Evolutionary conservation across 2,329 filamentous ascomycete genomes (phyloP), one percentile per base, ranked within the genome.

Genomic region (Epichloe festucae): DNA sequence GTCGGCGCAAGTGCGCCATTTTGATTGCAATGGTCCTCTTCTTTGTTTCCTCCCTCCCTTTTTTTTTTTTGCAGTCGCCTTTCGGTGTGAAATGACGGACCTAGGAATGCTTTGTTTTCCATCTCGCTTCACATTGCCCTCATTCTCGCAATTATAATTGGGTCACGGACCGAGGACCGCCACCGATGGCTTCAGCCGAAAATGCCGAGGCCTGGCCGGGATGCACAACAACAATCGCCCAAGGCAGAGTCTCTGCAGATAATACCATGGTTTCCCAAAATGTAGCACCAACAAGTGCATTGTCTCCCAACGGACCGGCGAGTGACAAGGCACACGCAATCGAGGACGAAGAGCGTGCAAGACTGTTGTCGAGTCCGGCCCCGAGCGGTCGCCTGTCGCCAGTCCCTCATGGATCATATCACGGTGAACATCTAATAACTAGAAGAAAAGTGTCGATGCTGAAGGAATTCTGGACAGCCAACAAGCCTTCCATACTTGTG

Each of bases 401-500:
- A 6, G 40, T 56, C 23, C 55, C 54, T 27, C 46, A 48, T 52
- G 53, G 48, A 5, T 21, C 40, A 19, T 17, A 15, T 42, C 40
- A 42, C 17, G 40, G 3, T 12, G 17, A 15, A 11, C 40, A 23
- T 42, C 7, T 42, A 6, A 12, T 11, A 5, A 42, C 40, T 2
- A 5, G 23, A 17, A 8, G 38, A 27, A 50, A 23, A 41, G 10
- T 53, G 3, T 15, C 54, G 3, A 44, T 72, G 11, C 55, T 62
- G 53, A 49, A 56, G 21, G 55, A 53, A 21, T 68, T 79, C 56
- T 89, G 84, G 84, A 56, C 67, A 4, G 70, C 72, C 50, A 89
- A 93, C 60, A 83, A 84, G 57, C 86, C 87, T 2, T 76, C 90
- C 19, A 71, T 85, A 21, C 72, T 89, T 44, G 87, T 95, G 43